Conservation (phyloP, 2,329 filamentous ascomycete genomes). For the Orbilia brochopaga region DNA sequence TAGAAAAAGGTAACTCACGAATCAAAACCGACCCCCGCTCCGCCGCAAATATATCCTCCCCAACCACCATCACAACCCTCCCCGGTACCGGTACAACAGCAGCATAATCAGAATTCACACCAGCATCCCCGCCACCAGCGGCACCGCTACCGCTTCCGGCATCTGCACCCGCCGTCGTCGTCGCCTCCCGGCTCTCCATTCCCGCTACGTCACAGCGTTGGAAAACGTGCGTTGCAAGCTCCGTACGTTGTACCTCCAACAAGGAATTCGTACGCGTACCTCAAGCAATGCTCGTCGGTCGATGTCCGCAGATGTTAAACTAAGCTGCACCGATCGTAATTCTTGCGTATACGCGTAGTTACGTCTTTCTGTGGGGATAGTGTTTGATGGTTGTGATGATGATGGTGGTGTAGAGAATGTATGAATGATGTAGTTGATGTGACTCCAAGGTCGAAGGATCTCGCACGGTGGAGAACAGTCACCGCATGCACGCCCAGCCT, state of each 20-base stretch:
- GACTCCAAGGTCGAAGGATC: too few species aligned
- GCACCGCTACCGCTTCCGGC: not conserved
- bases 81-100: not conserved
- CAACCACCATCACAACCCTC: conserved; percentile 23
- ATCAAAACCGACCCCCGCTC: conserved; percentile 31
- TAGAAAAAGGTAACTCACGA: conserved; percentile 16
- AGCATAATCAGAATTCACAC: not conserved
- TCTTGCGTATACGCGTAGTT: too few species aligned
- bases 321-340: too few species aligned
- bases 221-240: not conserved
- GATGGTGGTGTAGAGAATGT: too few species aligned
- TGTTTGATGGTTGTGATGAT: too few species aligned
- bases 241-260: not conserved
- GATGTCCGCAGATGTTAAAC: too few species aligned
- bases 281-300: too few species aligned
- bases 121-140: not conserved
- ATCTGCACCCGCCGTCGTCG: not conserved
- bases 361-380: too few species aligned
- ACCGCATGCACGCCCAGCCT: too few species aligned
- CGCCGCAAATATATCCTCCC: conserved; percentile 42
- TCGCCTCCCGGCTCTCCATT: not conserved
- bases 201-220: not conserved
- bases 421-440: too few species aligned
- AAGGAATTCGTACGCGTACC: too few species aligned
- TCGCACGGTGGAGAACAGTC: too few species aligned